Base-by-base conservation (phyloP, 345 rosid species). In the Brassica incana region DNA sequence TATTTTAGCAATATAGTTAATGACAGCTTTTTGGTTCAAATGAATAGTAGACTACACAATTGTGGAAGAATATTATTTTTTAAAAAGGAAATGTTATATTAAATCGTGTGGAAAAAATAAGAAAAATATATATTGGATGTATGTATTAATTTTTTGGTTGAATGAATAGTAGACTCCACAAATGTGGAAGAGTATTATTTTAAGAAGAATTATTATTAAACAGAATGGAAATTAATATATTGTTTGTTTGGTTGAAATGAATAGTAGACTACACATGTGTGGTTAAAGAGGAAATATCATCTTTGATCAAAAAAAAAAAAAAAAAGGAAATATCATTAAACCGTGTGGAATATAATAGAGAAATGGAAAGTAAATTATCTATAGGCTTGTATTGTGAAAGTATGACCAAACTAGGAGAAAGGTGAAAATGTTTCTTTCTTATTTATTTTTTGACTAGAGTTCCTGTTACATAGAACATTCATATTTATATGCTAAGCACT, bases 21-120 rank as follows among this genome's bases (percentile, higher is more conserved):
- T 80, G 83, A 74, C 83, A 69, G 76, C 83, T 74, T 74, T 73
- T 74, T 80, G 6, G 36, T 68, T 80, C 65, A 68, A 60, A 25
- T 79, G 65, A 68, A 74, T 43, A 48, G 27, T 33, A 5, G 75
- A 54, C 71, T 40, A 10, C 48, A 40, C 48, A 40, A 40, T 10
- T 40, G 48, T 40, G 48, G 82, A 63, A 36, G 2, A 58, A 25
- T 59, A 59, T 10, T 40, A 30, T 16, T 72, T 1, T 2, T 2
- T 8, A 9, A 40, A 9, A 40, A 40, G 48, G 48, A 7, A 8
- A 40, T 40, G 9, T 40, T 50, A 43, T 43, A 27, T 56, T 36
- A 61, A 78, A 40, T 0, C 35, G 72, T 65, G 67, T 66, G 32
- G 62, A 20, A 10, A 20, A 61, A 30, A n/a, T 12, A 5, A 52